Evolutionary conservation across 2,329 filamentous ascomycete genomes (phyloP).

Genomic region (Colletotrichum sp.): DNA sequence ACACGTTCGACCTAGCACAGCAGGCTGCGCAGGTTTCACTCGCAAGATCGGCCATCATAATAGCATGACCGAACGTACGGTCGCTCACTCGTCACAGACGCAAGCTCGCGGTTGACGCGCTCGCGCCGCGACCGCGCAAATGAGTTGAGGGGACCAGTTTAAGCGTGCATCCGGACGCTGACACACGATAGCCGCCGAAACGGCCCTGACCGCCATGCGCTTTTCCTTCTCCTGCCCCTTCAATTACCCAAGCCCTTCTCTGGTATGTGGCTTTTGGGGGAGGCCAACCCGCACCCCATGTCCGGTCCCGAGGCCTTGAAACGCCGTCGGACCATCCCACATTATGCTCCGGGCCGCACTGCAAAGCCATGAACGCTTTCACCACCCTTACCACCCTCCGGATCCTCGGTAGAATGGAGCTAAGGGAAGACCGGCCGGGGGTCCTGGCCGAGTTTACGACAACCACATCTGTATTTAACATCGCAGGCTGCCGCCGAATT

Average conservation of each 20-base stretch:
- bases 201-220: background rate
- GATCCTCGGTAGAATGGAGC: background rate
- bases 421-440: background rate
- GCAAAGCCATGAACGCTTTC: background rate
- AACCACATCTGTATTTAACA: background rate
- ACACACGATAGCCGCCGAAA: background rate
- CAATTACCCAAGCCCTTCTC: background rate
- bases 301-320: slow-evolving; percentile 1
- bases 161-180: background rate
- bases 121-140: background rate
- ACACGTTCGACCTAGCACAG: background rate
- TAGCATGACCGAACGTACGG: background rate
- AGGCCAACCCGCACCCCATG: background rate
- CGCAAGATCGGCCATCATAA: background rate
- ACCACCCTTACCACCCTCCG: background rate
- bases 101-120: background rate
- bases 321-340: slow-evolving; percentile 8
- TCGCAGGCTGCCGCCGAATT: background rate
- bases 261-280: background rate
- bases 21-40: background rate
- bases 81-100: background rate
- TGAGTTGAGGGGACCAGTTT: background rate
- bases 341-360: slow-evolving; percentile 6
- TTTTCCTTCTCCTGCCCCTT: background rate
- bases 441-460: background rate